phyloP scores from a whole-genome alignment of 306 rosid species.

The Pterocarpus macrocarpus region DNA sequence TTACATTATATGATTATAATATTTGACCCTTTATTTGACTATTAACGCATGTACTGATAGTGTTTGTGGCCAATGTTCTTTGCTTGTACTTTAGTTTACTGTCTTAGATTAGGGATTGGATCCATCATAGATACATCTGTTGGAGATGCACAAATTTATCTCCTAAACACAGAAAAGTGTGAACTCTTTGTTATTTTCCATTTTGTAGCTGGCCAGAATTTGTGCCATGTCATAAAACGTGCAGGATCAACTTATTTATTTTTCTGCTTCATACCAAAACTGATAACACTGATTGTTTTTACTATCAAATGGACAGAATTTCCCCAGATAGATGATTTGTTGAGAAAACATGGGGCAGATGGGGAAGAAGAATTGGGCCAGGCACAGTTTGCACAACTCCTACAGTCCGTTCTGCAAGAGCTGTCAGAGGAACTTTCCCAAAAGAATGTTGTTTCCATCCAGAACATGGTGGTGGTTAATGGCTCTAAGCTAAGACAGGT shows the following conservation, averaged over 20 bases:
- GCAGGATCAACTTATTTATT: not conserved
- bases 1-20: too few species aligned
- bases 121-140: not conserved
- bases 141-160: slow-evolving; percentile 13
- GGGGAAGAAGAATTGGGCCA: slow-evolving; percentile 89
- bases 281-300: slow-evolving; percentile 18
- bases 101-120: not conserved
- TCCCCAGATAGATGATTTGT: slow-evolving; percentile 72
- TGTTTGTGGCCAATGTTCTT: too few species aligned
- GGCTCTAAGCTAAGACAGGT: slow-evolving; percentile 89
- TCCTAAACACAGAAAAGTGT: slow-evolving; percentile 6
- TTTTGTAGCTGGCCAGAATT: slow-evolving; percentile 37
- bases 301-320: slow-evolving; percentile 65
- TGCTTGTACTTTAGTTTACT: too few species aligned
- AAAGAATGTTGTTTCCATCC: slow-evolving; percentile 62
- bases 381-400: slow-evolving; percentile 93
- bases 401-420: slow-evolving; percentile 88
- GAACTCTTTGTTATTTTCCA: not conserved
- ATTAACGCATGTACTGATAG: too few species aligned
- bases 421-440: slow-evolving; percentile 74
- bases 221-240: not conserved
- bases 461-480: slow-evolving; percentile 65
- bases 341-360: slow-evolving; percentile 72
- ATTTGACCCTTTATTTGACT: too few species aligned
- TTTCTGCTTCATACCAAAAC: slow-evolving; percentile 21